Base-by-base conservation (phyloP, 352 stramenopile genomes). In the Globisporangium barbulae region DNA sequence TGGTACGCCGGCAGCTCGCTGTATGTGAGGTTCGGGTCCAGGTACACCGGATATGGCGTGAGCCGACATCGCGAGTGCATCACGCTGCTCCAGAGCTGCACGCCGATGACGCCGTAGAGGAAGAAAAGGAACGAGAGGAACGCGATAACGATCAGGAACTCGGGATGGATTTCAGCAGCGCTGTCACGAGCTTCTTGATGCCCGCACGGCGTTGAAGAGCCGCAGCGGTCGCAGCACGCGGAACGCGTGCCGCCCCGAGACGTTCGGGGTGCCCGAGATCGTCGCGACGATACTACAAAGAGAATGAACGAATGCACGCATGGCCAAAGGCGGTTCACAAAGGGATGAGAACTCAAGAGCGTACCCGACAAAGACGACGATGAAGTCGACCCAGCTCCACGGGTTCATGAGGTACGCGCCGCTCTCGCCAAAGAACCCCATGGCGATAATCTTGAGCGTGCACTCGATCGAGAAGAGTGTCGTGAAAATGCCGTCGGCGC, bases 321-420 rank as follows among this genome's bases (percentile, higher is more conserved):
- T 42, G 37, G 8, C 17, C 37, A 42, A 13, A 5, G 15, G 37
- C 37, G 10, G 15, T 42, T 15, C 7, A 17, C 33, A 39, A 39
- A 12, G 33, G 33, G 9, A 39, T 28, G 33, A 39, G 33, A 42
- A 15, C 7, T 42, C 35, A 68, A 12, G 13, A 47, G 19, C 52
- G 28, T 57, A 89, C 64, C 83, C 88, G 28, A 89, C 75, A 45
- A 81, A 74, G 1, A 97, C 90, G 41, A 97, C 84, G 22, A 94
- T 71, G 64, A 97, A 96, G 67, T 97, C 90, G 41, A 97, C 81
- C 64, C 88, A 85, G 66, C 97, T 97, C 89, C 90, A 97, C 30
- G 79, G 71, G 59, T 97, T 79, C 65, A 81, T 83, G 7, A 96
- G 69, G 65, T 96, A 97, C 17, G 71, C 70, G 8, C 83, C 82